Percentiles rank a stretch among this genome's conserved stretches.
These are phyloP conservation scores for Aureobasidium sp. DNA, from an alignment of 2,329 filamentous ascomycete species.

Conservation along the genomic window DNA sequence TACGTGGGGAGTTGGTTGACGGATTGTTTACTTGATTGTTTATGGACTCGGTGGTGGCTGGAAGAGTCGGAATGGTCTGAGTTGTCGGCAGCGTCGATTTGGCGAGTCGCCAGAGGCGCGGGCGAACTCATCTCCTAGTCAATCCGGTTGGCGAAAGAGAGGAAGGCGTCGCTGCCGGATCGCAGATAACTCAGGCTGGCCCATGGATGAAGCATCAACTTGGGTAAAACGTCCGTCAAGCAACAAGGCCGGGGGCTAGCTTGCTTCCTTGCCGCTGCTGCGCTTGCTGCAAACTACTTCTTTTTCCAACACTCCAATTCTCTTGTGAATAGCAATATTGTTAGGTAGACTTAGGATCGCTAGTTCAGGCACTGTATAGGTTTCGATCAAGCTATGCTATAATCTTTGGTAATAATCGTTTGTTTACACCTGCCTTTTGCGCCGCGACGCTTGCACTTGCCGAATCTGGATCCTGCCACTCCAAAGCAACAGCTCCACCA, in stretches of 20 bases:
- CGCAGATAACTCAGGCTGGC: neutral
- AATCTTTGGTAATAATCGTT: neutral
- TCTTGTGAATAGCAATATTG: neutral
- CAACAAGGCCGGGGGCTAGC: neutral
- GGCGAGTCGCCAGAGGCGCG: neutral
- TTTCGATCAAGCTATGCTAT: too few relatives aligned
- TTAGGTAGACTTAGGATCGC: neutral
- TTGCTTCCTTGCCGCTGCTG: neutral
- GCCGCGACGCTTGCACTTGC: conserved; percentile 1
- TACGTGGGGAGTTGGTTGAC: neutral
- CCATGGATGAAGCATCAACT: conserved; percentile 8
- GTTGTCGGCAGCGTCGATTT: neutral
- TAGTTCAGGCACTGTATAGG: neutral
- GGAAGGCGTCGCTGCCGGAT: conserved; percentile 4
- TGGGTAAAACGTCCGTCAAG: neutral
- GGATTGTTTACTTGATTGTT: conserved; percentile 10
- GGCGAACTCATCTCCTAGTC: conserved; percentile 11
- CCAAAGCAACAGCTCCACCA: neutral
- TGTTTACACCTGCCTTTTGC: neutral
- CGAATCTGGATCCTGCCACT: neutral
- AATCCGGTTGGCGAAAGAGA: conserved; percentile 7
- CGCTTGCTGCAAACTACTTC: neutral
- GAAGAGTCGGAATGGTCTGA: neutral
- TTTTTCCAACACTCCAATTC: neutral
- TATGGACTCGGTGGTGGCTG: neutral